A percentile compares a stretch with the other conserved stretches of the same genome.
Conservation (phyloP, 2,329 filamentous ascomycete genomes). For the Mycosphaerella sp. region DNA sequence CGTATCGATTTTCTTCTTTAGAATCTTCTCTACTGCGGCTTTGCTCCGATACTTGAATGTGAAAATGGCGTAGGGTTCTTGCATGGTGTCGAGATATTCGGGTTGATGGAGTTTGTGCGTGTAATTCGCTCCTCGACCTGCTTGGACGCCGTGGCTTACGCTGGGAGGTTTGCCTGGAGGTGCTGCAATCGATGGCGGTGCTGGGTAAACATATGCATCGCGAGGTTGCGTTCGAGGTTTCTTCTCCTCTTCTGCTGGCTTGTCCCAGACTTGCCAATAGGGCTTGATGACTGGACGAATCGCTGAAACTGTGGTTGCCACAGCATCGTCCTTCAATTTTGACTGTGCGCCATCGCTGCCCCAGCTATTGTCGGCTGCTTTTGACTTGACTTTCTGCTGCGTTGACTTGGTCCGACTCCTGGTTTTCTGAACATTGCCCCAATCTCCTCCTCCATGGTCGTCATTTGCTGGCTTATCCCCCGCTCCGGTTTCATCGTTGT, state of each 20-base stretch:
- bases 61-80: slow-evolving; percentile 42
- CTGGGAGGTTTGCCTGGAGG: slow-evolving; percentile 16
- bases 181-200: slow-evolving; percentile 27
- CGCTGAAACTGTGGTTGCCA: slow-evolving; percentile 9
- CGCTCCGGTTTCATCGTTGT: background rate
- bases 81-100: slow-evolving; percentile 38
- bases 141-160: slow-evolving; percentile 24
- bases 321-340: background rate
- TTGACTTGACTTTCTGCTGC: background rate
- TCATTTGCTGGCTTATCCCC: background rate
- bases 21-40: slow-evolving; percentile 33
- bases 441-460: slow-evolving; percentile 2
- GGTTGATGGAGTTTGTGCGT: slow-evolving; percentile 35
- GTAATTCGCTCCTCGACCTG: slow-evolving; percentile 36
- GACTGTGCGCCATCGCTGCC: slow-evolving; percentile 8
- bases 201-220: slow-evolving; percentile 29
- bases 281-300: slow-evolving; percentile 26
- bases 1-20: slow-evolving; percentile 26
- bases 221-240: slow-evolving; percentile 16
- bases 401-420: background rate
- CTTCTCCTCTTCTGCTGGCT: slow-evolving; percentile 1
- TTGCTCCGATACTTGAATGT: slow-evolving; percentile 43
- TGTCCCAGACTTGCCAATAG: slow-evolving; percentile 31
- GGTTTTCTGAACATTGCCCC: slow-evolving; percentile 4
- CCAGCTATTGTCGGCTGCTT: slow-evolving; percentile 6